Evolutionary conservation across 352 stramenopile species (phyloP), one percentile per base, ranked within the genome.

Genomic region (Pythium volutum): DNA sequence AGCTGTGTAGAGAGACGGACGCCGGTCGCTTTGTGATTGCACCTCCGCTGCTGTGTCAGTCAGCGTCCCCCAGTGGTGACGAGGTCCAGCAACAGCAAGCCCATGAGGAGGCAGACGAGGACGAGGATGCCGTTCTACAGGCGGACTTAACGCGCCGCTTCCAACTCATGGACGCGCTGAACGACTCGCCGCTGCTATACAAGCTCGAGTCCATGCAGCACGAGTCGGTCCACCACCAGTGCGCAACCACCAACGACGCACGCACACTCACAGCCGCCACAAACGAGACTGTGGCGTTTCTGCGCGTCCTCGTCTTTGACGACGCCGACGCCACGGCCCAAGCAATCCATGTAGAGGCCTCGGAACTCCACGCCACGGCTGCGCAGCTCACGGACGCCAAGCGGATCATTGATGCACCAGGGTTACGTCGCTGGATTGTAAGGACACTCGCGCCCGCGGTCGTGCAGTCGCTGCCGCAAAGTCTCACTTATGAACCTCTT

Each of bases 151-250:
- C 45, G 27, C 2, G 31, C 0, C 51, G 46, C 33, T 71, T 71
- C n/a, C 59, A 67, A 39, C 2, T 53, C 20, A 56, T 83, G 29
- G 59, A 75, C 48, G 46, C 67, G 59, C 48, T 75, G 27, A 52
- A 64, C 10, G 23, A 45, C 15, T 75, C 73, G 15, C 45, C 61
- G n/a, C 64, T 68, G 65, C 51, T 88, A 36, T 42, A 49, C 0
- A 75, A 73, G 15, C 25, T 87, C 10, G 79, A 87, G 55, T 50
- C 52, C 22, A 71, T 84, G 55, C 71, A 84, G 71, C 76, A 88
- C 54, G 71, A 76, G 56, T 79, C 79, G 36, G 62, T 84, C 16
- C 79, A 85, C 55, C 79, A 88, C 56, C 49, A 69, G 33, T 88
- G 79, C 10, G 76, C 79, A 1, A 63, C 36, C n/a, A 59, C 50